Percentiles rank a stretch among this genome's conserved stretches.
These are phyloP conservation scores for Centaurea solstitialis DNA, from an alignment of 129 eudicot species.

Conservation along the genomic window DNA sequence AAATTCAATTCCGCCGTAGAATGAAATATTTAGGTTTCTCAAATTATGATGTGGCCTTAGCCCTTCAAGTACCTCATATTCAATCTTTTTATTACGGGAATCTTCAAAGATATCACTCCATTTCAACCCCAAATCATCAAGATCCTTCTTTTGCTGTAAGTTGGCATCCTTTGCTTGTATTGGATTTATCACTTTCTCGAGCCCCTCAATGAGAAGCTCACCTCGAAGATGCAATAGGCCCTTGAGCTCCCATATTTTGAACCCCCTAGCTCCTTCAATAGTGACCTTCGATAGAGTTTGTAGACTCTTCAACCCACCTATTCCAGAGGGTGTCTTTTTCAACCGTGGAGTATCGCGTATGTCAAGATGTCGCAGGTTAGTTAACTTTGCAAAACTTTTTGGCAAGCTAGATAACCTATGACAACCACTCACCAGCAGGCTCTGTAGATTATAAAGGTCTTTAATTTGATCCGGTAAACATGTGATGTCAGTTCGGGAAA, in stretches of 20 bases:
- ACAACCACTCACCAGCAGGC: conserved; percentile 32
- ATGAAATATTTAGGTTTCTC: conserved; percentile 18
- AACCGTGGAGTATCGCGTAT: conserved; percentile 27
- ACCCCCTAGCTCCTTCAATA: conserved; percentile 22
- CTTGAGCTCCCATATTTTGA: conserved; percentile 31
- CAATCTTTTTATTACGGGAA: conserved; percentile 5
- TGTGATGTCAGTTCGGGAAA: conserved; percentile 19
- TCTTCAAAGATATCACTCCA: conserved; percentile 29
- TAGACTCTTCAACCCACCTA: conserved; percentile 35
- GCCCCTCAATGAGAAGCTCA: conserved; percentile 27
- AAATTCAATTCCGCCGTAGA: conserved; percentile 32
- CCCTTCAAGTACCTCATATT: conserved; percentile 33
- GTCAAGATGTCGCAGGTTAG: conserved; percentile 39
- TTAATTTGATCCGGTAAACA: conserved; percentile 31
- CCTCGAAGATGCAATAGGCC: conserved; percentile 32
- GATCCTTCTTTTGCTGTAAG: conserved; percentile 23
- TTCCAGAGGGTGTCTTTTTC: conserved; percentile 35
- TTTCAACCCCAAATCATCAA: conserved; percentile 30
- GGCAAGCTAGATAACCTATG: conserved; percentile 25
- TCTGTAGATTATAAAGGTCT: conserved; percentile 37
- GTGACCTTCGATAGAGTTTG: conserved; percentile 33
- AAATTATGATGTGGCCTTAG: conserved; percentile 38
- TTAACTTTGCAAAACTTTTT: conserved; percentile 1
- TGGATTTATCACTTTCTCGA: conserved; percentile 33
- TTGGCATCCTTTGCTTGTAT: conserved; percentile 42